Conservation (phyloP, 805 yeast species). For the Wickerhamiella australiensis region DNA sequence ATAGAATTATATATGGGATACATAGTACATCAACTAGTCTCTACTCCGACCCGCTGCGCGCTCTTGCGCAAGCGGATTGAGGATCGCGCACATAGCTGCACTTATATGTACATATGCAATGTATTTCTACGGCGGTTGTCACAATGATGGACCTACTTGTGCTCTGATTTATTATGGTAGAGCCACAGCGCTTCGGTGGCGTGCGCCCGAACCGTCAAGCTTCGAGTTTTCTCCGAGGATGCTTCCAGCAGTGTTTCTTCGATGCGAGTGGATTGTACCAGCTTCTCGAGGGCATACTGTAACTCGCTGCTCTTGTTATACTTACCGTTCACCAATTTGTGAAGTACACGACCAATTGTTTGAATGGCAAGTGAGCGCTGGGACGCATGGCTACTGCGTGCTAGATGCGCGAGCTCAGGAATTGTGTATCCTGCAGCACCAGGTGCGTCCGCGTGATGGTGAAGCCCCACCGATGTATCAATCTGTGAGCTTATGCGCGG, state of each 20-base stretch:
- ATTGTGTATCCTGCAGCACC: constrained; percentile 86
- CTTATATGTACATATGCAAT: constrained; percentile 8
- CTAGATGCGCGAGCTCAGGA: constrained; percentile 63
- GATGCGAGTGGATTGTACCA: constrained; percentile 18
- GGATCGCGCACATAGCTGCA: constrained; percentile 7
- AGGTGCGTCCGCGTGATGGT: constrained; percentile 85
- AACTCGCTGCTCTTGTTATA: constrained; percentile 33
- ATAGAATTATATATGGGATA: too few species aligned
- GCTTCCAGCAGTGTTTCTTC: constrained; percentile 22
- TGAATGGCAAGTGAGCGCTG: constrained; percentile 82
- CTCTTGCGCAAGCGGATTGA: constrained; percentile 8
- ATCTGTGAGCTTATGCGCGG: constrained; percentile 39
- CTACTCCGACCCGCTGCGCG: not conserved
- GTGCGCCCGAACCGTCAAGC: constrained; percentile 22
- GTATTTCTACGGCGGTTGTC: not conserved
- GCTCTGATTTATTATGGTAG: not conserved
- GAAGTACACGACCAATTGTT: constrained; percentile 75
- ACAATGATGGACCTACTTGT: not conserved
- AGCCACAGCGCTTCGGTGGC: constrained; percentile 26
- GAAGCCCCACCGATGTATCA: constrained; percentile 58
- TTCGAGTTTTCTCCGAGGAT: constrained; percentile 21
- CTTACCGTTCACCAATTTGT: constrained; percentile 50
- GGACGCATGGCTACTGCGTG: constrained; percentile 67
- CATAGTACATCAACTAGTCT: not conserved
- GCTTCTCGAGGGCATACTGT: constrained; percentile 22